Evolutionary conservation across 1,284 basidiomycete genomes (phyloP), one percentile per base, ranked within the genome.

Genomic region (Cryptococcus deneoformans): DNA sequence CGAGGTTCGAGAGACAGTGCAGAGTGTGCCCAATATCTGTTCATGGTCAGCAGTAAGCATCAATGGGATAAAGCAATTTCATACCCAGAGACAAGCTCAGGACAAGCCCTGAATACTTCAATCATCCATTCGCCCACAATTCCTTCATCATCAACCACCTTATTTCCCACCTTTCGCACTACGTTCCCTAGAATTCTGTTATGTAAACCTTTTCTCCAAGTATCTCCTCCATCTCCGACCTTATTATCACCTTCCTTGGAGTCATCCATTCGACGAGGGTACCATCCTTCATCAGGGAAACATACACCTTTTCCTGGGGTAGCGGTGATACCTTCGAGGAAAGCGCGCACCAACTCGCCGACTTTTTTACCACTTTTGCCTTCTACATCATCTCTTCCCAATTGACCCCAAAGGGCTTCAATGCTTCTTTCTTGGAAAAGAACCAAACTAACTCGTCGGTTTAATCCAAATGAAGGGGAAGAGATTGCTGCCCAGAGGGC

Each of bases 281-380:
- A 97, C 93, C 93, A 97, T 0, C 92, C 93, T 12, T 85, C 82
- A 70, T 95, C 92, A 49, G 81, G 83, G 77, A 95, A 97, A 71
- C 92, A 96, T 24, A 97, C 81, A 0, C 93, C 94, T 16, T 82
- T 80, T 0, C 91, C 91, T 0, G 90, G 89, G 34, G 85, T 85
- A 0, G 90, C 88, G 65, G 88, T 90, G n/a, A 92, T 84, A 8
- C 88, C 89, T 46, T 95, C 82, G 5, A 97, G 78, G 88, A 84
- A 0, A 92, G 82, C 0, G 62, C 92, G 89, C 0, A 85, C 86
- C 6, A 96, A 80, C 60, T 95, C 88, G 0, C 90, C 90, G 0
- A 90, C 58, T 20, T 20, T 24, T 85, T 76, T 57, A 49, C 72
- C 66, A 8, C 70, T 60, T 51, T 64, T 64, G 81, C 80, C 61